These are phyloP conservation scores for Pneumocystis wakefieldiae DNA, from an alignment of 1,139 yeast species.

Conservation along the genomic window DNA sequence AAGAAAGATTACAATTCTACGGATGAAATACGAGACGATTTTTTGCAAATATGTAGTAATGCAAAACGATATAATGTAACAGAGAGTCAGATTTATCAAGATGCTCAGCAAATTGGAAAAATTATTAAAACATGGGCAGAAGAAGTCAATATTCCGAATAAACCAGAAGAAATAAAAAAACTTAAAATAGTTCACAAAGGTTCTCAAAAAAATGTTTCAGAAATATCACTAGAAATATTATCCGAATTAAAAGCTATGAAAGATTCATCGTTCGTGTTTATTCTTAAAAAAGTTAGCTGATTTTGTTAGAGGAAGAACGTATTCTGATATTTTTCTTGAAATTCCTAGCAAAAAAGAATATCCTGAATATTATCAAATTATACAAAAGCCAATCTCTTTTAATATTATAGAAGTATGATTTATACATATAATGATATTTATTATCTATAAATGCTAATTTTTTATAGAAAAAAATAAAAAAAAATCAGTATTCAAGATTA, in stretches of 20 bases:
- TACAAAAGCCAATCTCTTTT: slow-evolving; percentile 26
- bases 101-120: slow-evolving; percentile 47
- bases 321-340: slow-evolving; percentile 31
- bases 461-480: slow-evolving; percentile 7
- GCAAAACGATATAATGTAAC: slow-evolving; percentile 81
- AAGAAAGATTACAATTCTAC: slow-evolving; percentile 38
- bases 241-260: not conserved
- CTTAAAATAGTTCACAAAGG: not conserved
- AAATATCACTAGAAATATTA: not conserved
- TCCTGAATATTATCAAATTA: slow-evolving; percentile 66
- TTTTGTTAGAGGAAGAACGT: not conserved
- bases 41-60: slow-evolving; percentile 66
- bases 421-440: not conserved
- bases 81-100: slow-evolving; percentile 68
- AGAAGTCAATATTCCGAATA: not conserved
- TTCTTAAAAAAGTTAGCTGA: not conserved
- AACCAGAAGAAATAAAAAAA: not conserved
- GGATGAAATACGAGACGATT: slow-evolving; percentile 53
- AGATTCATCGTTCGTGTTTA: not conserved
- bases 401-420: slow-evolving; percentile 18
- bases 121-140: not conserved
- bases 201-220: not conserved
- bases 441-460: slow-evolving; percentile 16
- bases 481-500: slow-evolving; percentile 18
- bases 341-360: slow-evolving; percentile 61